Percentiles rank a stretch among this genome's conserved stretches.
phyloP scores from a whole-genome alignment of 108 stramenopile species.

The Epipyxis sp. region DNA sequence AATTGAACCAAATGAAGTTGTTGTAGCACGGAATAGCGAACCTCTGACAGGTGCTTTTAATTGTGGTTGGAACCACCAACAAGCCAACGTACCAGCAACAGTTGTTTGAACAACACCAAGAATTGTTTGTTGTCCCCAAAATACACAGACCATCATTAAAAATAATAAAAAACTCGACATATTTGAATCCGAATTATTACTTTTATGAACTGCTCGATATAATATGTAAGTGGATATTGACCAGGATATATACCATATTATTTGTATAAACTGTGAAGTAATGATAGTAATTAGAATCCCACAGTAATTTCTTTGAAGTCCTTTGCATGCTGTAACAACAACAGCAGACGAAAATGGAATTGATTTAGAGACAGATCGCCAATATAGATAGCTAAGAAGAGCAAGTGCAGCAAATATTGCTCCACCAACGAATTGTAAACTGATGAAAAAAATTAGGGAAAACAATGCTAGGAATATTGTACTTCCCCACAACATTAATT shows the following conservation, averaged over 20 bases:
- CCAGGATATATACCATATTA: slow-evolving; percentile 27
- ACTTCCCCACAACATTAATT: neutral
- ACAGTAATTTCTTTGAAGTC: neutral
- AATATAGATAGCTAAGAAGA: slow-evolving; percentile 26
- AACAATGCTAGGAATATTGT: neutral
- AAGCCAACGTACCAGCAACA: slow-evolving; percentile 36
- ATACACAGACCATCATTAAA: slow-evolving; percentile 37
- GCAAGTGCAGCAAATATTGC: slow-evolving; percentile 16
- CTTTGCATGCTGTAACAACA: slow-evolving; percentile 27
- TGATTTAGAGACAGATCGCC: slow-evolving; percentile 3
- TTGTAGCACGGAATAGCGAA: slow-evolving; percentile 35
- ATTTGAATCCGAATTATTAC: slow-evolving; percentile 8
- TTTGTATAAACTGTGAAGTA: slow-evolving; percentile 6
- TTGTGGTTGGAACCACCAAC: slow-evolving; percentile 41
- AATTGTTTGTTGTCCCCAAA: slow-evolving; percentile 34
- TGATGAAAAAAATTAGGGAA: neutral
- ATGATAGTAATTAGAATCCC: slow-evolving; percentile 16
- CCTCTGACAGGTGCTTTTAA: slow-evolving; percentile 22
- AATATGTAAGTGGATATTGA: neutral
- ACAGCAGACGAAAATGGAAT: slow-evolving; percentile 38
- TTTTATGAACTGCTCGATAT: neutral
- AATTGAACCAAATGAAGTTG: slow-evolving; percentile 70
- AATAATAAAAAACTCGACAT: neutral
- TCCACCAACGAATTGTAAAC: neutral
- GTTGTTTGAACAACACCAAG: slow-evolving; percentile 29